phyloP scores from a whole-genome alignment of 75 land plant species.

The Larix kaempferi region DNA sequence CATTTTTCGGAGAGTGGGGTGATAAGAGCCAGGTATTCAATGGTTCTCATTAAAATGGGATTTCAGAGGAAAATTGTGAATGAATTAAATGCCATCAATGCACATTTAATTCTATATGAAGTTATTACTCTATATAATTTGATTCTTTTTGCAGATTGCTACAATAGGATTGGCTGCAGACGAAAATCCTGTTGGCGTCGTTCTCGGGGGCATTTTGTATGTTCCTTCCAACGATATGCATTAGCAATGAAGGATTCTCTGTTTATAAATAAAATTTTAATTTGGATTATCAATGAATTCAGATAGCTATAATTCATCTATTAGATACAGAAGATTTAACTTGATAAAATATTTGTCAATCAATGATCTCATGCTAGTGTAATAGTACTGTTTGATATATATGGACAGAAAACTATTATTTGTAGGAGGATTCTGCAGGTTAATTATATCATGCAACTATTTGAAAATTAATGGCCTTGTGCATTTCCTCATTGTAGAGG shows the following conservation, averaged over 20 bases:
- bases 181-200: slow-evolving; percentile 90
- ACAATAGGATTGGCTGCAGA: slow-evolving; percentile 96
- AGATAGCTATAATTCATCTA: background rate
- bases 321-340: background rate
- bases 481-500: slow-evolving; percentile 44
- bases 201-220: slow-evolving; percentile 93
- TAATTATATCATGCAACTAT: background rate
- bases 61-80: background rate
- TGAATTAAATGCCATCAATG: background rate
- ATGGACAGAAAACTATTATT: background rate
- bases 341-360: background rate
- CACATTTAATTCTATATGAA: background rate
- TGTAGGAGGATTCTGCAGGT: background rate
- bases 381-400: background rate
- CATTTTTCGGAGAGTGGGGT: slow-evolving; percentile 98
- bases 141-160: slow-evolving; percentile 58
- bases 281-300: slow-evolving; percentile 7
- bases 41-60: background rate
- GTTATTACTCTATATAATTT: background rate
- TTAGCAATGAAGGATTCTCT: background rate
- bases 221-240: slow-evolving; percentile 10
- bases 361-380: background rate
- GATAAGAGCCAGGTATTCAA: slow-evolving; percentile 91
- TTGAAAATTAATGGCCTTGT: slow-evolving; percentile 1
- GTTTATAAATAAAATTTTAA: background rate